Evolutionary conservation across 2,329 filamentous ascomycete genomes (phyloP), one percentile per base, ranked within the genome.

Genomic region (Cladosporium oxysporum): DNA sequence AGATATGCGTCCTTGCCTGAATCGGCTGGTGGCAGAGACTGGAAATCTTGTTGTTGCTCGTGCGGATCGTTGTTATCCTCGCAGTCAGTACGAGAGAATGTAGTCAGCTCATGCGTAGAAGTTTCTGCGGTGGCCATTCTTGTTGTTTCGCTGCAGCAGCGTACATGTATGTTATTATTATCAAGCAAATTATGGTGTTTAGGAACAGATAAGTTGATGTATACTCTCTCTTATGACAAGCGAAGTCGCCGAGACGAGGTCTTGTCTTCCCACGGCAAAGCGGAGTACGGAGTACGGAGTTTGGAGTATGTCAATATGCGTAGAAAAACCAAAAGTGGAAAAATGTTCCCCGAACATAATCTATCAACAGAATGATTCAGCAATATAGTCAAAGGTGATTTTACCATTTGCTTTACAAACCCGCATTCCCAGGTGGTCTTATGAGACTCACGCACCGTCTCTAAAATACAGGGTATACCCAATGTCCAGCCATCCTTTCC

Each of bases 1-100:
- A 83, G 63, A 72, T 77, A 81, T 14, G 79, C 79, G 29, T 74
- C 65, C 65, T 74, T 76, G 2, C 79, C 79, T 52, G 74, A 65
- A 60, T 79, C 77, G 14, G 75, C 71, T 2, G 72, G 75, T 8
- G 76, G 75, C 6, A 78, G 66, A 23, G 69, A 29, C 31, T 64
- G 65, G 5, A 37, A 65, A 29, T 58, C 62, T 23, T 50, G 59
- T 35, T 49, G 50, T 10, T 28, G 28, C 28, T 47, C 28, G 10
- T 49, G 52, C 29, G 44, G 55, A 28, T 59, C 55, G 10, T 28
- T 31, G 33, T 33, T n/a, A 4, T 53, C 21, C 2, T 26, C 31
- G 8, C 14, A 10, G n/a, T 16, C 14, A 8, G n/a, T 4, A 12
- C n/a, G 31, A 18, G 47, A 35, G 47, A 62, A 37, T 3, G 59